Percentiles rank a stretch among this genome's conserved stretches.
These are phyloP conservation scores for Starmerella vitae DNA, from an alignment of 805 yeast species.

Conservation along the genomic window DNA sequence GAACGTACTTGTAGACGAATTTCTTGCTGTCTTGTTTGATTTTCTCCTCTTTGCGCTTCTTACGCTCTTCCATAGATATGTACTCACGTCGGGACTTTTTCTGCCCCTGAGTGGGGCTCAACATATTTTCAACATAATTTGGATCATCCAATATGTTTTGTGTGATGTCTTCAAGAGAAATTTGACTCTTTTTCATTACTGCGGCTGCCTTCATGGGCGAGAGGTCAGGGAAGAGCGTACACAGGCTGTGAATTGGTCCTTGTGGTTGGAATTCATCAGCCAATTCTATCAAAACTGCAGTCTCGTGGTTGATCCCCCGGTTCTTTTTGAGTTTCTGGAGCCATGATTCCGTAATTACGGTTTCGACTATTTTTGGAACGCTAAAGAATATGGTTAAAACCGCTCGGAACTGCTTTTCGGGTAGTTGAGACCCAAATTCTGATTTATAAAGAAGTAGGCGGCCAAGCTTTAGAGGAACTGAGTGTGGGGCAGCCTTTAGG, in stretches of 20 bases:
- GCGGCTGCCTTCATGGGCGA: conserved; percentile 35
- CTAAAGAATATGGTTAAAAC: conserved; percentile 28
- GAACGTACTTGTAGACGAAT: conserved; percentile 39
- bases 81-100: conserved; percentile 22
- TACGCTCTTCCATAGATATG: conserved; percentile 21
- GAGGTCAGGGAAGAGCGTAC: conserved; percentile 49
- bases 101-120: conserved; percentile 12
- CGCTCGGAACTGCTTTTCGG: conserved; percentile 25
- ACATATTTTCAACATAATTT: conserved; percentile 27
- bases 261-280: background rate
- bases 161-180: conserved; percentile 44
- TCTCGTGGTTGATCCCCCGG: background rate
- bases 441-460: conserved; percentile 10
- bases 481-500: conserved; percentile 9
- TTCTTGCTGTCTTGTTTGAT: conserved; percentile 20
- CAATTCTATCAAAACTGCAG: conserved; percentile 1
- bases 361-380: conserved; percentile 1
- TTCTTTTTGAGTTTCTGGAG: background rate
- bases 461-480: conserved; percentile 15
- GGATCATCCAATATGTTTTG: conserved; percentile 53
- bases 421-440: conserved; percentile 13
- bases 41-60: conserved; percentile 11
- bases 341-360: conserved; percentile 6
- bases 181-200: conserved; percentile 33
- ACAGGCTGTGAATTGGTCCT: conserved; percentile 8